Percentiles rank a stretch among this genome's conserved stretches.
These are phyloP conservation scores for Rhizopus sp. DNA, from an alignment of 371 early-diverging fungal species.

Conservation along the genomic window DNA sequence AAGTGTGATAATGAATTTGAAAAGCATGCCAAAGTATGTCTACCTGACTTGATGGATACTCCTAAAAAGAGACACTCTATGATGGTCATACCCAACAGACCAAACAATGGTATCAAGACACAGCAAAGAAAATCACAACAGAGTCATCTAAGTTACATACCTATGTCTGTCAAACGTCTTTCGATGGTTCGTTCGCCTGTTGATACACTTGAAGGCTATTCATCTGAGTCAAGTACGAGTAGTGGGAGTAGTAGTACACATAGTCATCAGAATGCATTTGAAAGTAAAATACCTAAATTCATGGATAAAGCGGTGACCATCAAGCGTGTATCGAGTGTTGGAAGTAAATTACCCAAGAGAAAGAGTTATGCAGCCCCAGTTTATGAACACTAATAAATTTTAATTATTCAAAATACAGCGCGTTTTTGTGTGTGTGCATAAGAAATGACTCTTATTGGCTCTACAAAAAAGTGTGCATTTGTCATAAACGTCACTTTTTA, in stretches of 20 bases:
- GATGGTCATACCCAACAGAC: neutral
- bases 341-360: conserved; percentile 1
- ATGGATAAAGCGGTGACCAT: neutral
- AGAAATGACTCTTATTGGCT: too few relatives aligned
- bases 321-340: neutral
- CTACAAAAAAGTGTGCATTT: too few relatives aligned
- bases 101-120: too few relatives aligned
- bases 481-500: too few relatives aligned
- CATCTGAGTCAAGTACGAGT: neutral
- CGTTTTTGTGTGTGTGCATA: too few relatives aligned
- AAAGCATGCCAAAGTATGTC: too few relatives aligned
- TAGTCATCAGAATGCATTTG: too few relatives aligned
- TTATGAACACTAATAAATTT: too few relatives aligned
- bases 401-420: too few relatives aligned
- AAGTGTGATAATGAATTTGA: neutral
- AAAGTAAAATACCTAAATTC: conserved; percentile 3
- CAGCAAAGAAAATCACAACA: neutral
- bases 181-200: neutral
- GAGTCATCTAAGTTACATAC: neutral
- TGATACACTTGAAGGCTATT: neutral
- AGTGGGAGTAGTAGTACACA: too few relatives aligned
- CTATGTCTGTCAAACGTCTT: neutral
- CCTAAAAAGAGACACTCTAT: neutral
- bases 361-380: neutral
- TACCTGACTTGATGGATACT: neutral